Conservation (phyloP, 176 grass and related monocot species). For the Bonia amplexicaulis region DNA sequence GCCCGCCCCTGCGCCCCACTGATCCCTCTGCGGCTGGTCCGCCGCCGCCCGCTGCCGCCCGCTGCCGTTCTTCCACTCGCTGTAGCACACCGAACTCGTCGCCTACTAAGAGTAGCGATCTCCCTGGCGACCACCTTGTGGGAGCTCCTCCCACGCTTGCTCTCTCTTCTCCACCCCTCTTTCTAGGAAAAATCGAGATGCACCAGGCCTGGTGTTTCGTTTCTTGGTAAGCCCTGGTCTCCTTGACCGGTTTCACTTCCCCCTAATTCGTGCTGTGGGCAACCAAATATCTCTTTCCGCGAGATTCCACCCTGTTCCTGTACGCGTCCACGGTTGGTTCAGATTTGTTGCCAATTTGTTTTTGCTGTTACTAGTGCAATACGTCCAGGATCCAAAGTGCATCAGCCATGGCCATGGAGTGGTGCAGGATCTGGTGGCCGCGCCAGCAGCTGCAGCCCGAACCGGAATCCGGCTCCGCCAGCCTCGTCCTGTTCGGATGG, state of each 20-base stretch:
- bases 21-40: too few species aligned
- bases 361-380: not conserved
- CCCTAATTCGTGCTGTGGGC: not conserved
- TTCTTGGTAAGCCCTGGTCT: not conserved
- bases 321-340: not conserved
- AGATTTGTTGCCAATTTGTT: not conserved
- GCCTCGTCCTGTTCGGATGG: conserved; percentile 34
- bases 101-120: not conserved
- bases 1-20: too few species aligned
- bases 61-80: not conserved
- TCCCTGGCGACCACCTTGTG: not conserved
- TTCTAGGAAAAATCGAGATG: not conserved
- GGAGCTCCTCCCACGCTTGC: not conserved
- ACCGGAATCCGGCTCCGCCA: not conserved
- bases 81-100: not conserved
- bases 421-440: conserved; percentile 52
- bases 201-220: not conserved
- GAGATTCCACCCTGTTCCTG: not conserved
- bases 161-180: not conserved
- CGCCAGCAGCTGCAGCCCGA: conserved; percentile 11
- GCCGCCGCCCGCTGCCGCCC: too few species aligned
- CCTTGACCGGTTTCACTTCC: not conserved
- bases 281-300: not conserved
- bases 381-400: not conserved
- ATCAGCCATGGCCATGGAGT: not conserved